Evolutionary conservation across 306 rosid species (phyloP), one percentile per base, ranked within the genome.

Genomic region (Medicago arabica): DNA sequence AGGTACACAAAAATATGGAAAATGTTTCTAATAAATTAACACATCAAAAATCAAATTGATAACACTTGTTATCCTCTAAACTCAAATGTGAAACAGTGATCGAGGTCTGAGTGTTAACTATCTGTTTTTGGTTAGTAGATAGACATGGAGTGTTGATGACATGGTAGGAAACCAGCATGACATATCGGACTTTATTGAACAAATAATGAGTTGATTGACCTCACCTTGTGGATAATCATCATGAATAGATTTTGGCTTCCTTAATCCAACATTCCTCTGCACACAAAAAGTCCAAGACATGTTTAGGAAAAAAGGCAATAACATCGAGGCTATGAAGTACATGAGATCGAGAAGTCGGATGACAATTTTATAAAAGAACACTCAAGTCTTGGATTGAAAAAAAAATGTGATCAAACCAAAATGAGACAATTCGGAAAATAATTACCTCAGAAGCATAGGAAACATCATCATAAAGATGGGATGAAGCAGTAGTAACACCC

Each of bases 401-500:
- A 13, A 11, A 51, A 67, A 39, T 61, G 77, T 13, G 18, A 17
- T 46, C 47, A 67, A 71, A 60, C 9, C 60, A 65, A 17, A 55
- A 57, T 61, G 49, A 65, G 39, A 55, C 19, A 28, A 13, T 41
- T 38, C 73, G 16, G 73, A 47, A 6, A 66, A 65, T 61, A 65
- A 80, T 71, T 63, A 88, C 97, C 90, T 89, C 93, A 19, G 93
- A 81, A 77, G 86, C 69, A 85, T 83, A 86, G 71, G 86, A 71
- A 46, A 85, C 54, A 60, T 88, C 97, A 63, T 85, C 93, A 80
- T 76, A 91, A 75, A 78, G 78, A 77, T 78, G 95, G 23, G 95
- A 71, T 49, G 95, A 80, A 82, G 89, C 85, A 62, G 92, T 64
- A 38, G 92, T 64, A 38, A 82, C 86, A 50, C 88, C 88, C 81